Percentiles rank a stretch among this genome's conserved stretches.
These are phyloP conservation scores for Craspedostauros australis DNA, from an alignment of 108 stramenopile genomes.

Conservation along the genomic window DNA sequence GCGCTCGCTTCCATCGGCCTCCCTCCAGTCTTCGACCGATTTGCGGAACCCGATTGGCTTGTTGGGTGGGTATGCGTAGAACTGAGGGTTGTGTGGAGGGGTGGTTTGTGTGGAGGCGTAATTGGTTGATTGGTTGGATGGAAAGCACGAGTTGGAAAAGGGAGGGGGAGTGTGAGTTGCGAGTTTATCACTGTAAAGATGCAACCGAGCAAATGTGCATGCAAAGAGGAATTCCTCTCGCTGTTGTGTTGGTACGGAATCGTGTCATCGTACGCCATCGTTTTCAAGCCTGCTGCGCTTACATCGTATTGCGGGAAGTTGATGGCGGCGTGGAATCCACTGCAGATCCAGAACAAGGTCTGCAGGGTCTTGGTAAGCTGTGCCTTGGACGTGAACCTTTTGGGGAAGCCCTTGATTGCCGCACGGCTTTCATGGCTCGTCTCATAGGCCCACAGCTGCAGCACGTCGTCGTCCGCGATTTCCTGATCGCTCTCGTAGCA, in stretches of 20 bases:
- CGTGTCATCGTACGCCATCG: too few species aligned
- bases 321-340: constrained; percentile 17
- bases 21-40: neutral
- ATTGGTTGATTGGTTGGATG: too few species aligned
- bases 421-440: neutral
- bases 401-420: constrained; percentile 10
- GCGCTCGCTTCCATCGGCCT: too few species aligned
- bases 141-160: too few species aligned
- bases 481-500: constrained; percentile 4
- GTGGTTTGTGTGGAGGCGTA: too few species aligned
- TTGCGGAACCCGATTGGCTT: neutral
- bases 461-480: neutral
- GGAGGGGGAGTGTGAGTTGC: too few species aligned
- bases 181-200: too few species aligned
- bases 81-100: too few species aligned
- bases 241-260: too few species aligned
- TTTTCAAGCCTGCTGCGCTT: too few species aligned
- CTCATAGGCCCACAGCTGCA: constrained; percentile 16
- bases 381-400: constrained; percentile 3
- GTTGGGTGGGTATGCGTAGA: constrained; percentile 10
- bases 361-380: constrained; percentile 8
- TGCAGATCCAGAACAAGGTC: constrained; percentile 15
- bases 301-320: constrained; percentile 17
- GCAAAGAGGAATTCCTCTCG: too few species aligned
- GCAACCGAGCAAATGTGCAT: too few species aligned